phyloP scores from a whole-genome alignment of 1,139 yeast species.

The Diutina scorzettiae region DNA sequence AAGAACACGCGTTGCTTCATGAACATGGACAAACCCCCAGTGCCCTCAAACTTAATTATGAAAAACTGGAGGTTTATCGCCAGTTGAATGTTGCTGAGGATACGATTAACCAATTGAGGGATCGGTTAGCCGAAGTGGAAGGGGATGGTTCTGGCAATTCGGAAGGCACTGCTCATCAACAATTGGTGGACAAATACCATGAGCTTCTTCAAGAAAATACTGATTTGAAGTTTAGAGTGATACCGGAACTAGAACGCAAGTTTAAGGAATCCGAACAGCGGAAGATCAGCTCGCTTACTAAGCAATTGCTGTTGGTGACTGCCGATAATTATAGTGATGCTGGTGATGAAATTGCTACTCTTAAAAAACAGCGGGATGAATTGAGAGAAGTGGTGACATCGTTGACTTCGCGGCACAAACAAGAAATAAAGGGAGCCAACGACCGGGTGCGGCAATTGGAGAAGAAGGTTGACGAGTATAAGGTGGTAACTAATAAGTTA shows the following conservation, averaged over 20 bases:
- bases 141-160: not conserved
- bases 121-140: slow-evolving; percentile 24
- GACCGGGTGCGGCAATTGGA: slow-evolving; percentile 35
- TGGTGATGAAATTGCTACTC: slow-evolving; percentile 18
- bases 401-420: slow-evolving; percentile 23
- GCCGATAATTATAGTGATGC: slow-evolving; percentile 5
- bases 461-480: slow-evolving; percentile 23
- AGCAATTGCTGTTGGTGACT: slow-evolving; percentile 4
- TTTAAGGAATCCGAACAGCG: slow-evolving; percentile 15
- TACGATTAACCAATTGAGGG: slow-evolving; percentile 29
- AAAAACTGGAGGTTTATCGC: slow-evolving; percentile 40
- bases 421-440: slow-evolving; percentile 25
- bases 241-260: slow-evolving; percentile 8
- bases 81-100: slow-evolving; percentile 36
- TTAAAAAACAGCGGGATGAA: slow-evolving; percentile 45
- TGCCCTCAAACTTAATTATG: slow-evolving; percentile 43
- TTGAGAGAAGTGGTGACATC: slow-evolving; percentile 40
- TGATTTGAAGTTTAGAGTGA: slow-evolving; percentile 31
- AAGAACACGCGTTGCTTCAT: slow-evolving; percentile 48
- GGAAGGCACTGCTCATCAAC: slow-evolving; percentile 13
- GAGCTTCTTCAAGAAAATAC: slow-evolving; percentile 19
- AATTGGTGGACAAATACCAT: slow-evolving; percentile 25
- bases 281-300: slow-evolving; percentile 3
- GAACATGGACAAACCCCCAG: slow-evolving; percentile 47
- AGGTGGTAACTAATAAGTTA: slow-evolving; percentile 23